Evolutionary conservation across 2,329 filamentous ascomycete species (phyloP), one percentile per base, ranked within the genome.

Genomic region (Aureobasidium lini): DNA sequence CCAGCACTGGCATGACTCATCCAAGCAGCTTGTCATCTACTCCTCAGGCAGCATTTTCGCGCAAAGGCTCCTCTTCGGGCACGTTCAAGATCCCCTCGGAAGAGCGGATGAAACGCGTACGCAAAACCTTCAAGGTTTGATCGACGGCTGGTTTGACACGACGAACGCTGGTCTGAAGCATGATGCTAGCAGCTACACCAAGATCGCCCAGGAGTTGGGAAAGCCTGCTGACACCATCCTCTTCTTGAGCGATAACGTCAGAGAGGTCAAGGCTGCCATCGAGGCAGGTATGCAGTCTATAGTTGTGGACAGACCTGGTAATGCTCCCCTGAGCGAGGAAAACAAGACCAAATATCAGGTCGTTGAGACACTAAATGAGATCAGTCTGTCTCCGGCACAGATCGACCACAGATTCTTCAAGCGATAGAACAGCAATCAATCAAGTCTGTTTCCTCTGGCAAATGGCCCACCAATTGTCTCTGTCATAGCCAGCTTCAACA

Each of bases 381-480:
- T 70, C 53, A 58, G 54, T 42, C 43, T 67, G 29, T 42, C 39
- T 10, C 36, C 29, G 23, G 48, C 60, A 34, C 47, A 59, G 60
- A 60, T 59, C 15, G 49, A 62, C 42, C 40, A 44, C 40, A 52
- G 60, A 29, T 57, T 56, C 42, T 44, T 37, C 40, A 62, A 59
- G 48, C 40, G 60, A 60, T 60, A 57, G 52, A 49, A 10, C 6
- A 16, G 6, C 34, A 57, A 18, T 29, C 43, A 34, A 56, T 60
- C 49, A 60, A 48, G 42, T 42, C 50, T 52, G 54, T 40, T 53
- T 54, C 34, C 62, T 61, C 56, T 50, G 47, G 16, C 64, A 81
- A 70, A 96, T 86, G 57, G 86, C 90, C 93, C 93, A 99, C 94
- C 94, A 97, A 75, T 99, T 99, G 71, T 97, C 94, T 76, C 86